Evolutionary conservation across 345 rosid genomes (phyloP), one percentile per base, ranked within the genome.

Genomic region (Viola odorata): DNA sequence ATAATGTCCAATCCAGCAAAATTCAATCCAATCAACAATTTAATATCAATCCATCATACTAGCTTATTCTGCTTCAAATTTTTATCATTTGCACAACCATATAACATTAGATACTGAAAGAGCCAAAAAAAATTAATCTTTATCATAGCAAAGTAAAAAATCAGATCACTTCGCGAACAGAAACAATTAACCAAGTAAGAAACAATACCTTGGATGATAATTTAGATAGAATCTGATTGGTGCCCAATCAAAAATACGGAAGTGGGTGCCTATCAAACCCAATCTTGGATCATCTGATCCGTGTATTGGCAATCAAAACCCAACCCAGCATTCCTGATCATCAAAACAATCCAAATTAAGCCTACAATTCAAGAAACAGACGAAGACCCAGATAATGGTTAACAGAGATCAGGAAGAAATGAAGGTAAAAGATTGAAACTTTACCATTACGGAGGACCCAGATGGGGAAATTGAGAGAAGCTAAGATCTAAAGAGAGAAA

Each of bases 401-500:
- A 45, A 62, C 55, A 74, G 62, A 55, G 80, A 73, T 77, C 76
- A 77, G 64, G 67, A 61, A 37, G 56, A 53, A 53, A 12, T 14
- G 36, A 56, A 65, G 58, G 57, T 54, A 23, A 64, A 45, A 62
- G 66, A 69, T 15, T 17, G 69, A 67, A 42, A 74, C 61, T 62
- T 83, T 83, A 89, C 95, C 91, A 67, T 66, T 50, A 57, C 65
- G 66, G 74, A 78, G 68, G 77, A 80, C 82, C 83, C 86, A 78
- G 86, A 77, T 69, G 76, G 81, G 77, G 45, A 81, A 82, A 68
- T 15, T 74, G 77, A 73, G 77, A 65, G 73, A 73, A 77, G 44
- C 73, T 84, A 91, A 89, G 98, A 91, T 91, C 96, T 84, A 78
- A 78, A 67, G 62, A 77, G 77, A 70, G 73, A 70, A 73, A 81